phyloP scores from a whole-genome alignment of 257 asterid species.

The Linderniella brevidens region DNA sequence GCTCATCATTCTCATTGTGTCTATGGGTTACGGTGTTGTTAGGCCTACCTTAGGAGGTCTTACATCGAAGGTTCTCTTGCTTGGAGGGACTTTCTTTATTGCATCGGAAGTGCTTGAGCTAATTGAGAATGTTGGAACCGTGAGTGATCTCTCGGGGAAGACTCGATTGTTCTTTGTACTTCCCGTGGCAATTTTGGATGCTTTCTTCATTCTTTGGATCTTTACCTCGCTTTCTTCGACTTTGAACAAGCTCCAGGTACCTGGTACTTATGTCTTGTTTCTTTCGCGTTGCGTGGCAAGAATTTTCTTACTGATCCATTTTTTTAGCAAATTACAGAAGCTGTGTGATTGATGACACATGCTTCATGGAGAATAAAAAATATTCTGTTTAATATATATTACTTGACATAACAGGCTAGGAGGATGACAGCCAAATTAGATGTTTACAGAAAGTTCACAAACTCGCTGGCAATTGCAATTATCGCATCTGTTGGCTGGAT shows the following conservation, averaged over 20 bases:
- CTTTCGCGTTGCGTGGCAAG: neutral
- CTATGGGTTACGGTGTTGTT: constrained; percentile 98
- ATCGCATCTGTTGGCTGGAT: constrained; percentile 64
- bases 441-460: constrained; percentile 60
- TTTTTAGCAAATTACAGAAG: no score
- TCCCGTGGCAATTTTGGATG: constrained; percentile 67
- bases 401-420: constrained; percentile 29
- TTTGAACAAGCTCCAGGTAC: constrained; percentile 62
- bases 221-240: constrained; percentile 49
- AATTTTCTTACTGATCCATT: neutral
- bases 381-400: neutral
- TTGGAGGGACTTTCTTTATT: constrained; percentile 79
- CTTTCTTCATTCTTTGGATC: constrained; percentile 63
- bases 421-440: constrained; percentile 53
- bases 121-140: constrained; percentile 79
- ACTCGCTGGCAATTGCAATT: constrained; percentile 53
- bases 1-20: constrained; percentile 58
- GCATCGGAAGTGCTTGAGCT: constrained; percentile 88
- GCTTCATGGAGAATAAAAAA: no score
- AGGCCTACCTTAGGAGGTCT: constrained; percentile 94
- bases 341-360: neutral
- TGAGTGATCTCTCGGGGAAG: constrained; percentile 88
- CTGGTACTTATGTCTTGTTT: constrained; percentile 8
- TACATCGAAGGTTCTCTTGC: constrained; percentile 70
- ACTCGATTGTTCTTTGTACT: constrained; percentile 73